phyloP scores from a whole-genome alignment of 1,284 basidiomycete species.

The Ceratobasidium sp. region DNA sequence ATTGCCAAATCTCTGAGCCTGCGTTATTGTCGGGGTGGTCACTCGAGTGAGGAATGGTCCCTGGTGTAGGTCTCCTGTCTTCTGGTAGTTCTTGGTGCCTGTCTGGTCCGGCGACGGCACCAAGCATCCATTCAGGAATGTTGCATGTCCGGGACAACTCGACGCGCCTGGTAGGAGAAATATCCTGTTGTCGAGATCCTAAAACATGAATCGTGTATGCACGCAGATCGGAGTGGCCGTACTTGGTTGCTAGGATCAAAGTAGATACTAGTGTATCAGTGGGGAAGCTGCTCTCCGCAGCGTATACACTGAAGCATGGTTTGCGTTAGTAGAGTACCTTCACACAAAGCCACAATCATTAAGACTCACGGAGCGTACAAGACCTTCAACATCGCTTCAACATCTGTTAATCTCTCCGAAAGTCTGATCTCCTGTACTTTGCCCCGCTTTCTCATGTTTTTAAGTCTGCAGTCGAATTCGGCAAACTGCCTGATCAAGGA shows the following conservation, averaged over 20 bases:
- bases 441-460: not conserved
- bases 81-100: not conserved
- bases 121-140: not conserved
- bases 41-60: not conserved
- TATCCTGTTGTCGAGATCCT: not conserved
- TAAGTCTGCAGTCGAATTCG: not conserved
- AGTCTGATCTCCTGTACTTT: not conserved
- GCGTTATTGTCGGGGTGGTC: too few species aligned
- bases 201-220: not conserved
- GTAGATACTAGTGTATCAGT: not conserved
- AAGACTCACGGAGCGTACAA: not conserved
- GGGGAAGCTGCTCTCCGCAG: not conserved
- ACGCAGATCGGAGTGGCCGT: not conserved
- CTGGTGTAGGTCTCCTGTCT: too few species aligned
- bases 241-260: slow-evolving; percentile 1
- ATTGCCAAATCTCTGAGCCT: too few species aligned
- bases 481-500: not conserved
- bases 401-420: not conserved
- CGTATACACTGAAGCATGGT: not conserved
- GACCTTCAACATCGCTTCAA: not conserved
- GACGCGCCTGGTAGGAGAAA: not conserved
- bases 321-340: not conserved
- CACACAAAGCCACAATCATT: too few species aligned
- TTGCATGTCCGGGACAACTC: not conserved
- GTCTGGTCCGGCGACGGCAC: not conserved